Percentiles rank a stretch among this genome's conserved stretches.
Conservation (phyloP, 2,329 filamentous ascomycete genomes). For the Aquanectria penicillioides region DNA sequence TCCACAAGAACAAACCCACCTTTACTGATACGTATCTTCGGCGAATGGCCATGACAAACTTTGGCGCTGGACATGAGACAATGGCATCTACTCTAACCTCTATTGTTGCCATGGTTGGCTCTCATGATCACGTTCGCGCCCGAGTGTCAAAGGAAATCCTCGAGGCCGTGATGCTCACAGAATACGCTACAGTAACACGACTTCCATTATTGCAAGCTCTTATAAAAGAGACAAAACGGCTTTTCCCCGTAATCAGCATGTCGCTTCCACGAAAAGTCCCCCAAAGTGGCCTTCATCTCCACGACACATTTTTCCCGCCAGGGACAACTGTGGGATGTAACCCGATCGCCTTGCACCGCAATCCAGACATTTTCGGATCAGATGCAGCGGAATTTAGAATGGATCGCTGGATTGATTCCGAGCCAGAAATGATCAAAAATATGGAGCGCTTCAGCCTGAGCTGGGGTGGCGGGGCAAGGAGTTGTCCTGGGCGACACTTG, state of each 20-base stretch:
- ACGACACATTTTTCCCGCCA: constrained; percentile 53
- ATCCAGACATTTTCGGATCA: constrained; percentile 58
- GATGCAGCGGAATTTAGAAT: constrained; percentile 57
- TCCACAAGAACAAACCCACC: constrained; percentile 56
- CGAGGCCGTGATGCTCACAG: constrained; percentile 1
- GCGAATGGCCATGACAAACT: constrained; percentile 64
- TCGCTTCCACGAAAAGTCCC: constrained; percentile 59
- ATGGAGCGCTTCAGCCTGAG: constrained; percentile 62
- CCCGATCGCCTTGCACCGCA: constrained; percentile 61
- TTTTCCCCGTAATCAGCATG: constrained; percentile 63
- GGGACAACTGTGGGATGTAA: constrained; percentile 62
- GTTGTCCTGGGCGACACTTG: constrained; percentile 61
- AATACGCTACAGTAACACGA: constrained; percentile 35
- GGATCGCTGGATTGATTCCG: constrained; percentile 57
- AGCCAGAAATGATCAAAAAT: constrained; percentile 36
- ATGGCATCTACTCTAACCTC: constrained; percentile 63
- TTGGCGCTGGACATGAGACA: constrained; percentile 66
- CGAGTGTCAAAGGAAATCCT: constrained; percentile 49
- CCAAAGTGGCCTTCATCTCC: constrained; percentile 46
- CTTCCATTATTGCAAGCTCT: constrained; percentile 54
- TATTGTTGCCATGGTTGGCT: constrained; percentile 57
- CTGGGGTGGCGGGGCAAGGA: constrained; percentile 62
- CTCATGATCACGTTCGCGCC: constrained; percentile 46
- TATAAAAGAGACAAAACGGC: constrained; percentile 61
- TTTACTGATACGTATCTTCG: constrained; percentile 60